Base-by-base conservation (phyloP, 441 rosid species). In the Pelargonium cotyledonis region DNA sequence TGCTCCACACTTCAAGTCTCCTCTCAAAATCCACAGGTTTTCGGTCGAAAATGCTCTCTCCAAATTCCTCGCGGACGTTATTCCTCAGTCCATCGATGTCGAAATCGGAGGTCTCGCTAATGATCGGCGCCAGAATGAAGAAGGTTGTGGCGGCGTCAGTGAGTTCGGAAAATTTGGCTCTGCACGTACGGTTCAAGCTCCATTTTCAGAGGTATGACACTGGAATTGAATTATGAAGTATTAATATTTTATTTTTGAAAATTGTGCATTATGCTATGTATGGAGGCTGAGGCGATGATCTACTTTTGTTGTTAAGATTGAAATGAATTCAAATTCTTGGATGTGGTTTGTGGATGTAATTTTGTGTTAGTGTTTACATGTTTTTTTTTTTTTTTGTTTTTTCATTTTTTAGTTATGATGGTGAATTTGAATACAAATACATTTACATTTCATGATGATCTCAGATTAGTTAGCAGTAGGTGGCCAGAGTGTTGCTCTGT, bases 1-100 rank as follows among this genome's bases (percentile, higher is more conserved):
- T 68, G 77, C 62, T 67, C 74, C 81, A 16, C 6, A 70, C 31
- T 70, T 72, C 72, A 68, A 79, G 40, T 35, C 73, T 49, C 70
- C 76, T 67, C 68, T 79, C 69, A 76, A 79, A 10, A 72, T 85
- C 80, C 71, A 69, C 14, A 70, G 71, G 38, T 51, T 85, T 2
- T 81, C 85, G 26, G 86, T 87, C 72, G 86, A 82, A 8, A 35
- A 80, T 53, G 87, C 88, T 75, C 76, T 88, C 66, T 85, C 87
- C 69, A 85, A 80, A 72, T 87, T 94, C 73, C 78, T 88, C 12
- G 53, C 80, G 6, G 84, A 81, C 15, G 83, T 82, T 11, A 60
- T 86, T 73, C 98, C 98, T 70, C 83, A 70, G 53, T 66, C 55
- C 69, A 72, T 84, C 69, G 77, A 71, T 29, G 77, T 77, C 61